These are phyloP conservation scores for Eucalyptus curtisii DNA, from an alignment of 345 rosid genomes.

Conservation along the genomic window DNA sequence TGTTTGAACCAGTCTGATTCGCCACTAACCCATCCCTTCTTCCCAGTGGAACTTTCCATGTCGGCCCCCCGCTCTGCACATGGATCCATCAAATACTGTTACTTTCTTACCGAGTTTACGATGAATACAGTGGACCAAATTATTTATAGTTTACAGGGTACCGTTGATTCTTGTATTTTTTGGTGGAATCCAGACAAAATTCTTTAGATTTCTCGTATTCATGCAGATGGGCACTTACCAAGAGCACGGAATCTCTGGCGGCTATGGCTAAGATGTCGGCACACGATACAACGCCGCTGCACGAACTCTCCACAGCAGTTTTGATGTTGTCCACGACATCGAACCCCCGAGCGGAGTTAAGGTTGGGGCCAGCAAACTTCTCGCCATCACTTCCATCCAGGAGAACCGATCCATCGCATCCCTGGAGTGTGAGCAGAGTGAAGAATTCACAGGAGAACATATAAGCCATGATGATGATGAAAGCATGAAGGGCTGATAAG, in stretches of 20 bases:
- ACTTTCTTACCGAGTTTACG: not conserved
- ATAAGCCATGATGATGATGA: not conserved
- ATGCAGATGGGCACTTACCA: conserved; percentile 22
- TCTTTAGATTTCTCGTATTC: not conserved
- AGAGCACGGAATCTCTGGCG: conserved; percentile 56
- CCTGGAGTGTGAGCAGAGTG: not conserved
- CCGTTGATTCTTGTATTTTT: not conserved
- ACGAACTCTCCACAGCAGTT: conserved; percentile 47
- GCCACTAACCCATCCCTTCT: conserved; percentile 65
- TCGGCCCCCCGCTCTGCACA: conserved; percentile 72
- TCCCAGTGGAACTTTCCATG: conserved; percentile 61
- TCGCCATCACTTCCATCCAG: conserved; percentile 42
- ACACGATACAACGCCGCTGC: conserved; percentile 66
- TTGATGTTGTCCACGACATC: conserved; percentile 57
- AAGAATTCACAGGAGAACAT: not conserved
- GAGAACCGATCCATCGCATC: conserved; percentile 54
- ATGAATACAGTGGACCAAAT: not conserved
- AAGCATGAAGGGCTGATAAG: not conserved
- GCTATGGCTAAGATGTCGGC: conserved; percentile 66
- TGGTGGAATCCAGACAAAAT: not conserved
- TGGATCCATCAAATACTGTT: not conserved
- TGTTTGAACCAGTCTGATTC: conserved; percentile 42
- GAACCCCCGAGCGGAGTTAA: conserved; percentile 48
- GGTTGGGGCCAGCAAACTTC: conserved; percentile 36
- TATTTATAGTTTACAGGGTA: not conserved